Percentiles rank a stretch among this genome's conserved stretches.
These are phyloP conservation scores for Terana coerulea DNA, from an alignment of 768 basidiomycete species.

Conservation along the genomic window DNA sequence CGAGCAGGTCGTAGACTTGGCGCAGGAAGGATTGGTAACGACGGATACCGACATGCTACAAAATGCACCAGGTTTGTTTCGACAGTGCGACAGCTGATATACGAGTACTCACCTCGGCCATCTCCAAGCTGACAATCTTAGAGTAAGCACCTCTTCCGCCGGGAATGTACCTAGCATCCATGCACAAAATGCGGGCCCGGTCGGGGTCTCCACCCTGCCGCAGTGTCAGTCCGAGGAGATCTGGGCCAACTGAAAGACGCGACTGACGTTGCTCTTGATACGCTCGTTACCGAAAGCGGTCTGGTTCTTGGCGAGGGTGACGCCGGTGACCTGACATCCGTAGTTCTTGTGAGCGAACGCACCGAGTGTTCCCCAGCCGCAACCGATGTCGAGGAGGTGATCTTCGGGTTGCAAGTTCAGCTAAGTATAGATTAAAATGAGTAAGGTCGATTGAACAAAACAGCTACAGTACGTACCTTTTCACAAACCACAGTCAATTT, in stretches of 20 bases:
- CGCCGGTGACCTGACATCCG: slow-evolving; percentile 92
- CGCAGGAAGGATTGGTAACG: slow-evolving; percentile 85
- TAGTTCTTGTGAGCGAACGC: slow-evolving; percentile 98
- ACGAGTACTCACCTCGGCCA: slow-evolving; percentile 76
- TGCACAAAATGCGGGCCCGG: slow-evolving; percentile 87
- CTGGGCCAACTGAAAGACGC: neutral
- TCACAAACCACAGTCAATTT: slow-evolving; percentile 94
- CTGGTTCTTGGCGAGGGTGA: slow-evolving; percentile 90
- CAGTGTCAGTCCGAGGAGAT: neutral
- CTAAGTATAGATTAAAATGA: slow-evolving; percentile 12
- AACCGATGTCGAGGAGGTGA: slow-evolving; percentile 80
- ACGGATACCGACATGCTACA: slow-evolving; percentile 89
- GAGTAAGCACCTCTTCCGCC: slow-evolving; percentile 70
- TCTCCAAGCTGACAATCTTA: slow-evolving; percentile 95
- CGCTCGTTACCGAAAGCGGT: slow-evolving; percentile 89
- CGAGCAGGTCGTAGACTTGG: slow-evolving; percentile 90
- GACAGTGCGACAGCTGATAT: neutral
- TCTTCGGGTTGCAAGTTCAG: slow-evolving; percentile 86
- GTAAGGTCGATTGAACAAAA: neutral
- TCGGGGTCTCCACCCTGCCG: slow-evolving; percentile 38
- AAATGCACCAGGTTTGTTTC: neutral
- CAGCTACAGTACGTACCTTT: slow-evolving; percentile 38
- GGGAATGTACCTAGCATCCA: slow-evolving; percentile 90
- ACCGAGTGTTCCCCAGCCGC: slow-evolving; percentile 95
- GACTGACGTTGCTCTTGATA: slow-evolving; percentile 74